phyloP scores from a whole-genome alignment of 768 basidiomycete species.

The Russula emetica region DNA sequence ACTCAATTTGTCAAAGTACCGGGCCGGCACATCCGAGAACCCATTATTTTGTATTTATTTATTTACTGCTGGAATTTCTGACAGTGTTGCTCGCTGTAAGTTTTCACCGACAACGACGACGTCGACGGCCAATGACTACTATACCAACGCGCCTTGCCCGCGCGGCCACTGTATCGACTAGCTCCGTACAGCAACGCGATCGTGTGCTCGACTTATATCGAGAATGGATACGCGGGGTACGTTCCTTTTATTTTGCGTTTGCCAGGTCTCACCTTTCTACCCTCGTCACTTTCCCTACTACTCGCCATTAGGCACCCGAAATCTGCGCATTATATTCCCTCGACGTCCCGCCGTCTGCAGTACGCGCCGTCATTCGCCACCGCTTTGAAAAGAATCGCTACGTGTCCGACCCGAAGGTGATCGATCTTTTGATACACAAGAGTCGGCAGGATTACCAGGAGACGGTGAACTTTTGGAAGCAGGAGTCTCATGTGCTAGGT shows the following conservation, averaged over 20 bases:
- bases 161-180: conserved; percentile 54
- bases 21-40: not conserved
- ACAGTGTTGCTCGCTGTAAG: not conserved
- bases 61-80: not conserved
- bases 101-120: not conserved
- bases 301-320: conserved; percentile 75
- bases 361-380: conserved; percentile 79
- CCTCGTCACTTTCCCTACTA: not conserved
- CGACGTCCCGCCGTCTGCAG: conserved; percentile 66
- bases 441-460: conserved; percentile 87
- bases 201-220: conserved; percentile 79
- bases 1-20: not conserved
- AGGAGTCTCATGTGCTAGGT: conserved; percentile 74
- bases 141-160: conserved; percentile 88
- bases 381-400: conserved; percentile 83
- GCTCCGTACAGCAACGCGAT: conserved; percentile 56
- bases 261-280: not conserved
- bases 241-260: conserved; percentile 34
- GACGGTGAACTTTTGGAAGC: conserved; percentile 92
- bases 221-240: conserved; percentile 88
- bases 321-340: conserved; percentile 79
- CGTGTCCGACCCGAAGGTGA: conserved; percentile 72
- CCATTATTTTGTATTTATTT: not conserved
- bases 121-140: conserved; percentile 53
- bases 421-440: conserved; percentile 86